phyloP scores from a whole-genome alignment of 139 green algal species.

The Haematococcus lacustris region DNA sequence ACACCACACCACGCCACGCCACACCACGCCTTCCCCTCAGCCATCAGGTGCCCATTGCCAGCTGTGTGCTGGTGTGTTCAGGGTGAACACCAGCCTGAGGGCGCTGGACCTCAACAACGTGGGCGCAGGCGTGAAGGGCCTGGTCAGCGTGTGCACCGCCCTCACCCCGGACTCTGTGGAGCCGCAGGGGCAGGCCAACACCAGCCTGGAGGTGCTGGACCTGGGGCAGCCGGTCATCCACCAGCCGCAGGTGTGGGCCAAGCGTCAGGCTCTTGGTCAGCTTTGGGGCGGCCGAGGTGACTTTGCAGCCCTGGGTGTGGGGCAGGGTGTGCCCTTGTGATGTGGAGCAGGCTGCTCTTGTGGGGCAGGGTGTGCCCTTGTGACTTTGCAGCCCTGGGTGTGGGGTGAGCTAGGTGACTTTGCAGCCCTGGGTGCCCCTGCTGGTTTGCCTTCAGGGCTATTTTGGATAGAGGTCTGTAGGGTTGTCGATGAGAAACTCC shows the following conservation, averaged over 20 bases:
- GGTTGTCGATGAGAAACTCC: too few species aligned
- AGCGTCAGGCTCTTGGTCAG: too few species aligned
- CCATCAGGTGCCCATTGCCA: too few species aligned
- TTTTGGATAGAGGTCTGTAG: background rate
- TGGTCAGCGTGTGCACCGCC: constrained; percentile 27
- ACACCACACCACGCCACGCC: too few species aligned
- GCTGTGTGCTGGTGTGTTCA: too few species aligned
- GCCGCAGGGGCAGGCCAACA: constrained; percentile 7
- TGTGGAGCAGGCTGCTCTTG: too few species aligned
- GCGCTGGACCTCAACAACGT: constrained; percentile 36
- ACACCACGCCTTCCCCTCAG: too few species aligned
- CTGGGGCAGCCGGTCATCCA: constrained; percentile 5
- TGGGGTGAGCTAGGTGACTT: too few species aligned
- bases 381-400: background rate
- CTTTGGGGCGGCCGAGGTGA: background rate
- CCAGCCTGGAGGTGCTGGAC: constrained; percentile 11
- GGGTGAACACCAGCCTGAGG: constrained; percentile 22
- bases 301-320: background rate
- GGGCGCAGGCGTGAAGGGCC: constrained; percentile 24
- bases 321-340: too few species aligned
- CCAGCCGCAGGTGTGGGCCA: constrained; percentile 8
- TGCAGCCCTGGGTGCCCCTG: too few species aligned
- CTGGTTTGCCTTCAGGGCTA: too few species aligned
- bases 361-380: background rate
- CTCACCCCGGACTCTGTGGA: constrained; percentile 7